Base-by-base conservation (phyloP, 495 filamentous ascomycete genomes). In the Amphirosellinia nigrospora region DNA sequence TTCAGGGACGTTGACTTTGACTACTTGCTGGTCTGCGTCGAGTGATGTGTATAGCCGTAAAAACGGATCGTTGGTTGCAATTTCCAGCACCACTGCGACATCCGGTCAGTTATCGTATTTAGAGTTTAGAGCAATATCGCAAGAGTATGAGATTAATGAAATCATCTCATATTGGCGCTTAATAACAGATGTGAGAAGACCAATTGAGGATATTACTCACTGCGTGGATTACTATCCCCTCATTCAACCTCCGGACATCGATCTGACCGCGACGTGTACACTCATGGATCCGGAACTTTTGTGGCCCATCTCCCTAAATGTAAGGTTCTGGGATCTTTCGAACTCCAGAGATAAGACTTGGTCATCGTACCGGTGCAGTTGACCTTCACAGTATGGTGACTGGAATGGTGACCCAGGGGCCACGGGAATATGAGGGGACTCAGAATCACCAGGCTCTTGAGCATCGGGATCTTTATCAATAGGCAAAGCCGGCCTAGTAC, bases 201-300 rank as follows among this genome's bases (percentile, higher is more conserved):
- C 6, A 3, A 45, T 8, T 32, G 4, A 62, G 32, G 11, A 62
- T 45, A 32, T 36, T 28, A 53, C 68, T 70, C n/a, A 70, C 68
- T 60, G 0, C 75, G 73, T 0, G 82, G 76, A 39, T 69, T 62
- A 21, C 70, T 62, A 30, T 34, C 38, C 10, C 74, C 28, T 67
- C 55, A 36, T 69, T 73, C 21, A 78, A 72, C 1, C 76, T 75
- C 48, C 82, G 82, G 39, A 86, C 53, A 50, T 82, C 68, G 45
- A 86, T 69, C 41, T 79, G 71, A 23, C 83, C 83, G 38, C 78
- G 32, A 83, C 72, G 38, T 72, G 76, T 36, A 83, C 73, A 30
- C 68, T 50, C 30, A 36, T 46, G n/a, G 66, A 58, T n/a, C 67
- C 62, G 19, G 53, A 63, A n/a, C 75, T 70, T 23, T 55, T 41